Base-by-base conservation (phyloP, 2,329 filamentous ascomycete genomes). In the Gremmenia infestans region DNA sequence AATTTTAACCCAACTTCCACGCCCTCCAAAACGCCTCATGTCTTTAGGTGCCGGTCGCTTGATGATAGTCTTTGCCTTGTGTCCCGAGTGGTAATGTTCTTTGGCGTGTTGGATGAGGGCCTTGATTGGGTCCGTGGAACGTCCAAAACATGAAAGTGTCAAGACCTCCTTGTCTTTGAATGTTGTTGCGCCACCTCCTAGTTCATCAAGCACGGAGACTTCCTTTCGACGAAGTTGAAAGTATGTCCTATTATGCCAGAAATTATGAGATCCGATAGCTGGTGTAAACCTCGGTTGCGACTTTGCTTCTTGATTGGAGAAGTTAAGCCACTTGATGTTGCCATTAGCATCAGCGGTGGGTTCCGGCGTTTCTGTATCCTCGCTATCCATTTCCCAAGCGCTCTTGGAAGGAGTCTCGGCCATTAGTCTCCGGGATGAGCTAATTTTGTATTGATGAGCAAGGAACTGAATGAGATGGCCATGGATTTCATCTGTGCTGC, bases 391-490 rank as follows among this genome's bases (percentile, higher is more conserved):
- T 53, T 74, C 81, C 81, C 81, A 85, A 0, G 79, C 78, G 17
- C 74, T 79, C 62, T 75, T 78, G 51, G 74, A 76, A 2, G 75
- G 74, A 0, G 81, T 84, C 65, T 84, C 79, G 6, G 81, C 82
- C 59, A 76, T 78, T 15, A 85, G 70, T 5, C 74, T 75, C 14
- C 79, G 75, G 39, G 80, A 81, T 48, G 76, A 76, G 35, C 73
- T 73, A 57, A 81, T 76, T 22, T 72, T 73, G 9, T 78, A 77
- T 64, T 84, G 78, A 42, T 75, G 67, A 0, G 79, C 78, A 7
- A 85, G 74, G 73, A 79, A 86, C 52, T 78, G 76, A 73, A 85
- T 82, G 49, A 86, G 63, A 52, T 85, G 79, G 3, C 67, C 51
- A 63, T 83, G 84, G 28, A 85, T 82, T 53, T 81, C 77, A 63